Percentiles rank a stretch among this genome's conserved stretches.
These are phyloP conservation scores for Podila epigama DNA, from an alignment of 192 early-diverging fungal species.

Conservation along the genomic window DNA sequence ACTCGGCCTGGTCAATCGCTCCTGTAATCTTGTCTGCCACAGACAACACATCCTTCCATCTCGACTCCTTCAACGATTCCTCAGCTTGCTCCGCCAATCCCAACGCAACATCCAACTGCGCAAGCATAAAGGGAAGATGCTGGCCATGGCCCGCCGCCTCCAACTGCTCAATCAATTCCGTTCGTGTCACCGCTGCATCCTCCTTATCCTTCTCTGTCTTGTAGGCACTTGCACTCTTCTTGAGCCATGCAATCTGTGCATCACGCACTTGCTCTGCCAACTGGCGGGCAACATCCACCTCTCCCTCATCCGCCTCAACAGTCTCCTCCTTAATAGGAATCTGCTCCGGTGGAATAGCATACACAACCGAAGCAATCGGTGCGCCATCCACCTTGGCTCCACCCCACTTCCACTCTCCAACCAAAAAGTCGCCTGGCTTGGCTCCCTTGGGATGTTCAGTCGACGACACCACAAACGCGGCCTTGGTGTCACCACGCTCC, in stretches of 20 bases:
- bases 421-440: constrained; percentile 79
- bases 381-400: constrained; percentile 54
- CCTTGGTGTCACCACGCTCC: constrained; percentile 55
- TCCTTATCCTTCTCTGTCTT: constrained; percentile 50
- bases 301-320: constrained; percentile 59
- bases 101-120: constrained; percentile 63
- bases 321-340: constrained; percentile 57
- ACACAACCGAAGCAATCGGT: constrained; percentile 53
- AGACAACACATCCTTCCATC: constrained; percentile 58
- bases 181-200: constrained; percentile 61
- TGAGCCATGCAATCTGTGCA: constrained; percentile 79
- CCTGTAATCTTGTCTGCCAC: constrained; percentile 65
- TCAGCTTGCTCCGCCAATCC: constrained; percentile 56
- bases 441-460: constrained; percentile 71
- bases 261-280: constrained; percentile 80
- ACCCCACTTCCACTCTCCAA: constrained; percentile 71
- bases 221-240: constrained; percentile 67
- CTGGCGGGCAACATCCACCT: constrained; percentile 47
- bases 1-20: constrained; percentile 63
- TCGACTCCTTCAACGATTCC: constrained; percentile 52
- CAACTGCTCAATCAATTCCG: constrained; percentile 62
- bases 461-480: constrained; percentile 66
- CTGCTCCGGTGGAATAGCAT: constrained; percentile 57
- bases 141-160: constrained; percentile 66
- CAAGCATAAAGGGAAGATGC: constrained; percentile 62